Base-by-base conservation (phyloP, 176 grass and related monocot species). In the Alloteropsis semialata region DNA sequence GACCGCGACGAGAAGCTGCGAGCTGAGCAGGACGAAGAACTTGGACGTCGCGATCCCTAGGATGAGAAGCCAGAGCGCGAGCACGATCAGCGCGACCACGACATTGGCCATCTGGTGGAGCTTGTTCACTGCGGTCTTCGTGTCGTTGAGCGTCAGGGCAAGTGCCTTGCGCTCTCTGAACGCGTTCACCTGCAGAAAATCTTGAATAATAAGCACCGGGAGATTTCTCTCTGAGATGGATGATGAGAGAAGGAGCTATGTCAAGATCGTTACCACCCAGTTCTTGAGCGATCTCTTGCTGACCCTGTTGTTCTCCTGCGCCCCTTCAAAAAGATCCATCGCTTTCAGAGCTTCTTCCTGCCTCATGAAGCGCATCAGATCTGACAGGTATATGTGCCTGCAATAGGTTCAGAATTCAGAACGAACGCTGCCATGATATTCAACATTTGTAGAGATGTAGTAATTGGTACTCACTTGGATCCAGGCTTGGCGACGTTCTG, bases 81-180 rank as follows among this genome's bases (percentile, higher is more conserved):
- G 81, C 69, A 93, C 89, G 43, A 98, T 90, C 24, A 98, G 22
- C 4, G 51, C 88, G 1, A 95, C 89, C 5, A 95, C 66, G 2
- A 95, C 74, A 65, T 95, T 98, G 61, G 96, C 96, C 93, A 98
- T 93, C 25, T 93, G 96, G 87, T 98, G 89, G 41, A 98, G 96
- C 76, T 93, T 98, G 81, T 95, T 98, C 67, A 98, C 92, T 3
- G 96, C 92, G 29, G 96, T 98, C 83, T 98, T 98, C 3, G 96
- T 98, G 84, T 98, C 96, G 42, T 98, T 98, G 12, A 98, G 96
- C 37, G 96, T 98, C 49, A 98, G 82, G n/a, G 96, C 91, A 12
- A 98, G 92, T 38, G 92, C 92, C 17, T 94, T 98, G 59, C 96
- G 92, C 63, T 98, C 91, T 88, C 88, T 90, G 64, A 95, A 98